Percentiles rank a stretch among this genome's conserved stretches.
phyloP scores from a whole-genome alignment of 306 rosid genomes.

The Fagus crenata region DNA sequence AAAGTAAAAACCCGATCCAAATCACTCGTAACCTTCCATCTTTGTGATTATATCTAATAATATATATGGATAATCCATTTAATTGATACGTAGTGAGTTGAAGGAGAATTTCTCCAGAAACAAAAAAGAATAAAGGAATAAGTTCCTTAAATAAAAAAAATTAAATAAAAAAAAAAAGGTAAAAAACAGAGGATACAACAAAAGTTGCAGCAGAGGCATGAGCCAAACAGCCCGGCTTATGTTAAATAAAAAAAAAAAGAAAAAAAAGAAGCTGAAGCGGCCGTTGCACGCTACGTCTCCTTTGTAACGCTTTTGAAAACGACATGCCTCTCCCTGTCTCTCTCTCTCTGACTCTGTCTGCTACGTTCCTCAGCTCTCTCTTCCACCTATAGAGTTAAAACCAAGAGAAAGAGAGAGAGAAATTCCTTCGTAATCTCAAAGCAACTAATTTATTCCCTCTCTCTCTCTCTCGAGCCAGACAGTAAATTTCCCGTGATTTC shows the following conservation, averaged over 20 bases:
- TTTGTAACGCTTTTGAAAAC: conserved; percentile 45
- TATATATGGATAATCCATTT: too few relatives aligned
- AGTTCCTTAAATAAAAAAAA: background rate
- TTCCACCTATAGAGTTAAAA: conserved; percentile 37
- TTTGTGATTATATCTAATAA: too few relatives aligned
- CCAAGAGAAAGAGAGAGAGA: conserved; percentile 9
- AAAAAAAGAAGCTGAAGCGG: conserved; percentile 40
- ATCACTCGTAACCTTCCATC: too few relatives aligned
- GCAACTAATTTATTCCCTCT: conserved; percentile 21
- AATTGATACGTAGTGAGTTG: too few relatives aligned
- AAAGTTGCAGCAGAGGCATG: conserved; percentile 10
- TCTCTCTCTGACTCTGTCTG: conserved; percentile 1
- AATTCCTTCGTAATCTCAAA: conserved; percentile 43
- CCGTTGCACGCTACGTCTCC: conserved; percentile 64
- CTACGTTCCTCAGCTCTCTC: conserved; percentile 23
- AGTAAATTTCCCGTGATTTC: background rate
- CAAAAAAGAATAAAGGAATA: too few relatives aligned
- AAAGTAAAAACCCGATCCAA: too few relatives aligned
- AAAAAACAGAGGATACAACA: conserved; percentile 2
- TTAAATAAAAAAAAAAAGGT: background rate
- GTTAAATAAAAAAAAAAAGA: too few relatives aligned
- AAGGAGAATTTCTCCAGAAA: too few relatives aligned
- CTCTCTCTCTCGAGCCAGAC: background rate
- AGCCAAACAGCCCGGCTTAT: conserved; percentile 37
- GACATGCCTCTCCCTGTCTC: conserved; percentile 28